phyloP scores from a whole-genome alignment of 2,329 filamentous ascomycete species.

The Hawksworthiomyces lignivorus region DNA sequence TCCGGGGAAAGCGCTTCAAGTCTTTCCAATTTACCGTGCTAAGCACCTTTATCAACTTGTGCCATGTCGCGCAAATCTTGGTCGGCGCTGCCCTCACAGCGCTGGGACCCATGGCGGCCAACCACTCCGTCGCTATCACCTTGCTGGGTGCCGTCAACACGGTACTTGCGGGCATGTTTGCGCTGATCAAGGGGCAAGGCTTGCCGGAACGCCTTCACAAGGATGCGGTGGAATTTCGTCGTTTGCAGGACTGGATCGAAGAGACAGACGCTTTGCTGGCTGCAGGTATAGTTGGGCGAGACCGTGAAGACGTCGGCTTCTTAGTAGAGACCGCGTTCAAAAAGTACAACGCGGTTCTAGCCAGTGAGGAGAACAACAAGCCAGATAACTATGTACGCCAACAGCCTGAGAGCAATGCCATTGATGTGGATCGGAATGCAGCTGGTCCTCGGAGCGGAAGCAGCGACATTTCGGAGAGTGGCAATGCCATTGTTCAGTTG shows the following conservation, averaged over 20 bases:
- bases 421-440: neutral
- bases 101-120: constrained; percentile 35
- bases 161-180: constrained; percentile 53
- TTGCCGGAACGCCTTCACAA: constrained; percentile 39
- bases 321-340: constrained; percentile 35
- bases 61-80: constrained; percentile 38
- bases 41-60: constrained; percentile 31
- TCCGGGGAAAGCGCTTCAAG: constrained; percentile 26
- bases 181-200: constrained; percentile 45
- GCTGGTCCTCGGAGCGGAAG: neutral
- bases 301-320: constrained; percentile 33
- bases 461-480: neutral
- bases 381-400: constrained; percentile 11
- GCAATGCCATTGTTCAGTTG: constrained; percentile 1
- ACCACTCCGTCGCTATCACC: constrained; percentile 45
- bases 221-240: constrained; percentile 37
- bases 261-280: constrained; percentile 40
- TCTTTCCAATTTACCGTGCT: constrained; percentile 26
- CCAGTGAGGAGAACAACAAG: constrained; percentile 14
- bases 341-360: constrained; percentile 22
- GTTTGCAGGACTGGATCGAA: constrained; percentile 46
- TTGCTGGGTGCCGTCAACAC: constrained; percentile 56
- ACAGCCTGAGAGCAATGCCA: constrained; percentile 4
- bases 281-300: constrained; percentile 33
- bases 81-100: constrained; percentile 40